These are phyloP conservation scores for Cymodocea nodosa DNA, from an alignment of 116 monocot genomes.

Conservation along the genomic window DNA sequence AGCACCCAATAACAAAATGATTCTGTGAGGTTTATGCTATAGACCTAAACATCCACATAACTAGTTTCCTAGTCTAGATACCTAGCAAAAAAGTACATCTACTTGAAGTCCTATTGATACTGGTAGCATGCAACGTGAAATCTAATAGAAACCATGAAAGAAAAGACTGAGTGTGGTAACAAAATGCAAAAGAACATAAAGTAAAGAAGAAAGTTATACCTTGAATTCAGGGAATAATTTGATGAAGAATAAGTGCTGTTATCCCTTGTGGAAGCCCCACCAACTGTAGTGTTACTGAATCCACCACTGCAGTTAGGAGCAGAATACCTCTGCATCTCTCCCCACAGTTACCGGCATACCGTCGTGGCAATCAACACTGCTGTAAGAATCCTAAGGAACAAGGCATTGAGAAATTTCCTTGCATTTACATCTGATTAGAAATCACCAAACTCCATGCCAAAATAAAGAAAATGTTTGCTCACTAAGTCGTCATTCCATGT, in stretches of 20 bases:
- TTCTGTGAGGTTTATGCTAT: too few relatives aligned
- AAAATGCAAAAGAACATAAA: neutral
- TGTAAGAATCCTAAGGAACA: neutral
- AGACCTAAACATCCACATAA: too few relatives aligned
- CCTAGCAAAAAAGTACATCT: too few relatives aligned
- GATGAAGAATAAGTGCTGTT: constrained; percentile 43
- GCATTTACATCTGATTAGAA: neutral
- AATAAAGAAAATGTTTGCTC: neutral
- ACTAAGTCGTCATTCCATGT: neutral
- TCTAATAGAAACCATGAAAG: too few relatives aligned
- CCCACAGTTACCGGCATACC: constrained; percentile 57
- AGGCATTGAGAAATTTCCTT: neutral
- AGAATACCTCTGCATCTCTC: constrained; percentile 82
- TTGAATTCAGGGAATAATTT: constrained; percentile 51
- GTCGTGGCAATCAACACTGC: constrained; percentile 14
- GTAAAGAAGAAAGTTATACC: constrained; percentile 19
- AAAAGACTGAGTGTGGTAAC: too few relatives aligned
- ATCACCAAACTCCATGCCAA: neutral
- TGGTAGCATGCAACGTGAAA: too few relatives aligned
- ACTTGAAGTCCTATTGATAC: too few relatives aligned
- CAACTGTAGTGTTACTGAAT: constrained; percentile 25
- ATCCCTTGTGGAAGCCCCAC: constrained; percentile 53
- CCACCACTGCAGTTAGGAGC: constrained; percentile 51
- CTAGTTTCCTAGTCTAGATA: too few relatives aligned
- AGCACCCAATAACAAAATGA: too few relatives aligned